A percentile compares a stretch with the other conserved stretches of the same genome.
These are phyloP conservation scores for Phytophthora sojae DNA, from an alignment of 352 stramenopile species.

Conservation along the genomic window DNA sequence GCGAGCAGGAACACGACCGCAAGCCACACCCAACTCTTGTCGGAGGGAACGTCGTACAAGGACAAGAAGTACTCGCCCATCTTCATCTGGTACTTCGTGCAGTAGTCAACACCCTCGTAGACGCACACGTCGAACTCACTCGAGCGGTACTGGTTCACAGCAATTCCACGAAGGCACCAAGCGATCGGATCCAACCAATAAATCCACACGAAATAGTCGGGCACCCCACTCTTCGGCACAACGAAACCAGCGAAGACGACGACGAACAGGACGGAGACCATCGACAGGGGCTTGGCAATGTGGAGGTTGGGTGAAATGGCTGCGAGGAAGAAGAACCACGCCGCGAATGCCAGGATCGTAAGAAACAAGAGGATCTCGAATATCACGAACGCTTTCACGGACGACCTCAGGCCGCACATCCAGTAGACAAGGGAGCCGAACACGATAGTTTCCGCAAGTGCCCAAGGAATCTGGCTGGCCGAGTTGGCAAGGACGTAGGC, in stretches of 20 bases:
- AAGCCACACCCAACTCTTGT: constrained; percentile 31
- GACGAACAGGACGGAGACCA: constrained; percentile 49
- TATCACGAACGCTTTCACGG: constrained; percentile 40
- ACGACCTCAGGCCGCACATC: constrained; percentile 56
- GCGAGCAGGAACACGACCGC: constrained; percentile 35
- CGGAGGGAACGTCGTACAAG: constrained; percentile 35
- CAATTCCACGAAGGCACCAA: constrained; percentile 45
- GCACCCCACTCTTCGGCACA: constrained; percentile 44
- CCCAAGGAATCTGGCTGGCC: constrained; percentile 43
- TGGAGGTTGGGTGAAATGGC: constrained; percentile 37
- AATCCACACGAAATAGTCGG: constrained; percentile 54
- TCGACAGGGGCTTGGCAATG: constrained; percentile 47
- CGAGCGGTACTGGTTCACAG: constrained; percentile 40
- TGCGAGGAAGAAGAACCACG: constrained; percentile 59
- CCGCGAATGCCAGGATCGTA: constrained; percentile 50
- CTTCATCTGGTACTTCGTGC: constrained; percentile 17
- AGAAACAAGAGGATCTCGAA: constrained; percentile 55
- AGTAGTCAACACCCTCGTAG: constrained; percentile 33
- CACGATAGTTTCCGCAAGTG: constrained; percentile 57
- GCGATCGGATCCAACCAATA: constrained; percentile 59
- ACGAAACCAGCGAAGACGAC: constrained; percentile 60
- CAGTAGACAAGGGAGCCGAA: constrained; percentile 83
- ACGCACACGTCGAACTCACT: constrained; percentile 25
- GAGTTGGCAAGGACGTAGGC: constrained; percentile 65
- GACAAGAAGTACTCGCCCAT: constrained; percentile 39